Conservation (phyloP, 768 basidiomycete species). For the Boletus vermiculosoides region DNA sequence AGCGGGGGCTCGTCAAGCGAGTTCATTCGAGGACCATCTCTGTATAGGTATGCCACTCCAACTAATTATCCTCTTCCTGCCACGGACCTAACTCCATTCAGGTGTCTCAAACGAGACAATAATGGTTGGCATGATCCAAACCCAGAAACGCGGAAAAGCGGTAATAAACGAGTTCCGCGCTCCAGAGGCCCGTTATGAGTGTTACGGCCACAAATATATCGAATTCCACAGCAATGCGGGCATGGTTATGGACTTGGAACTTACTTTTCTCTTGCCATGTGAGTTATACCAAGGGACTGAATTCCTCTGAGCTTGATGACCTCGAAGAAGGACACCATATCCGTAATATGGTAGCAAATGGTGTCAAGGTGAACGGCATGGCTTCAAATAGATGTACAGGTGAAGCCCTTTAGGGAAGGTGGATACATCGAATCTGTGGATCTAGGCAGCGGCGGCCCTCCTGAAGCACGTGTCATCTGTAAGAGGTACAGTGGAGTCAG, state of each 20-base stretch:
- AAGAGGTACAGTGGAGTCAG: neutral
- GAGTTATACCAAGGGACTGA: neutral
- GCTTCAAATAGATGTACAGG: neutral
- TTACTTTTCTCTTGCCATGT: neutral
- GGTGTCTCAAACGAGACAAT: neutral
- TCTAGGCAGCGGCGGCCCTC: neutral
- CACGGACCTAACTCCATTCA: neutral
- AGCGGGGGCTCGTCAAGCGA: slow-evolving; percentile 93
- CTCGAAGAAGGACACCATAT: neutral
- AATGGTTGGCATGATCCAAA: neutral
- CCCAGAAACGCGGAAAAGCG: neutral
- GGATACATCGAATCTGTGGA: neutral
- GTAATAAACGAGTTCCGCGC: neutral
- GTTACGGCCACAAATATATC: neutral
- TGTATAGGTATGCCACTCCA: slow-evolving; percentile 40
- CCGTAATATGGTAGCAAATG: no score
- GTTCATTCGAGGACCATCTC: slow-evolving; percentile 53
- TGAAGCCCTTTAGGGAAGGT: neutral
- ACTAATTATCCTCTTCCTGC: neutral
- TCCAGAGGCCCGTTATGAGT: neutral
- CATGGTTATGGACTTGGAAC: neutral
- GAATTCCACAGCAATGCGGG: neutral
- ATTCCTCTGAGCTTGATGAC: neutral
- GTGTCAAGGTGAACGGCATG: neutral
- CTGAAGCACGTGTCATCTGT: neutral